Base-by-base conservation (phyloP, 1,284 basidiomycete genomes). In the Violaceomyces palustris region DNA sequence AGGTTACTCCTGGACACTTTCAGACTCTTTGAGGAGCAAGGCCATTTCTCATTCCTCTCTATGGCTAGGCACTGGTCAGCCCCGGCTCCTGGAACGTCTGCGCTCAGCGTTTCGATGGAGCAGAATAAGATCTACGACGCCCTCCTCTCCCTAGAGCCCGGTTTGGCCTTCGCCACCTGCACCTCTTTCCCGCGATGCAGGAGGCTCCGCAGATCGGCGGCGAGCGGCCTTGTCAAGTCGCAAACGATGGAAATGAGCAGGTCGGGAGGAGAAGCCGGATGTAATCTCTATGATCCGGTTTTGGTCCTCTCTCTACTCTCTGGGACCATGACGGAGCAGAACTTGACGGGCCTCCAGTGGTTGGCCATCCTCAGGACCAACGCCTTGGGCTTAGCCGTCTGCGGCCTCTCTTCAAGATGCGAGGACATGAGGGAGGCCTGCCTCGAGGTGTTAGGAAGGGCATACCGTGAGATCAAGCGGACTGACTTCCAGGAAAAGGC, bases 361-460 rank as follows among this genome's bases (percentile, higher is more conserved):
- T 83, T 94, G 10, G 83, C 88, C 61, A 72, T 96, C 6, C 83
- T 91, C 68, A 77, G 88, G 46, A 87, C 84, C 15, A 92, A 93
- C 60, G 78, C 84, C 4, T 78, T 87, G 10, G 82, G 87, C 27
- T 64, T 96, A 26, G 78, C 86, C 1, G 79, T 94, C 17, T 82
- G 85, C 27, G 79, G 81, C 0, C 72, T 94, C 38, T 86, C 88
- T 0, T 82, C 85, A 1, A 82, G 81, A 45, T 81, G 86, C 59
- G 72, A 64, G 0, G 74, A 75, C 12, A 75, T 87, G 27, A 82
- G 88, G 10, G 77, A 78, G 21, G 64, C 83, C 4, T 73, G 74
- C 7, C 61, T 64, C 15, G 70, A 56, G 25, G 48, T 74, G 17
- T 59, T 79, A 0, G 82, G 82, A 1, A 74, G 71, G 34, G 64